phyloP scores from a whole-genome alignment of 805 yeast genomes.

The Lachancea nothofagi region DNA sequence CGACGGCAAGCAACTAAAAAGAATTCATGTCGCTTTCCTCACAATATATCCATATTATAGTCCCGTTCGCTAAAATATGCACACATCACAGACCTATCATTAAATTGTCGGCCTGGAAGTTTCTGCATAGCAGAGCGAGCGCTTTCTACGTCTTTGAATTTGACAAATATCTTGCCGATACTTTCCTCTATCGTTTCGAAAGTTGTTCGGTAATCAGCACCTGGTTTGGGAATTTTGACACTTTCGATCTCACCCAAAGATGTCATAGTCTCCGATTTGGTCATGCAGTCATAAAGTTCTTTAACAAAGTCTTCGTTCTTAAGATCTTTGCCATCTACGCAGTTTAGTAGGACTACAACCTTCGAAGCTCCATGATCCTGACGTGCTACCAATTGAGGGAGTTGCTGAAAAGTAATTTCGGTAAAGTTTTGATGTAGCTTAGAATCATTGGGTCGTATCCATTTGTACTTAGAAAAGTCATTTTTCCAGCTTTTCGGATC shows the following conservation, averaged over 20 bases:
- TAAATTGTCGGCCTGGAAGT: conserved; percentile 60
- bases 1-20: no score
- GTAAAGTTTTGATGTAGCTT: conserved; percentile 17
- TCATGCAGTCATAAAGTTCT: conserved; percentile 49
- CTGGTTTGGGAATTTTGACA: conserved; percentile 58
- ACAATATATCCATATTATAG: conserved; percentile 37
- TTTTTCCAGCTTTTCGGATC: conserved; percentile 14
- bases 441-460: conserved; percentile 24
- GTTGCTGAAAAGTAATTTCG: conserved; percentile 32
- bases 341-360: conserved; percentile 62
- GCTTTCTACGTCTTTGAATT: conserved; percentile 47
- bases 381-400: conserved; percentile 34
- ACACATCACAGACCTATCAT: conserved; percentile 63
- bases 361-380: conserved; percentile 28
- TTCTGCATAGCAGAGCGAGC: conserved; percentile 52
- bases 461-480: conserved; percentile 1
- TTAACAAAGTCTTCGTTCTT: conserved; percentile 43
- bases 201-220: conserved; percentile 39
- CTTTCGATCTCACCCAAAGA: conserved; percentile 42
- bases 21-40: neutral
- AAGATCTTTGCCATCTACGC: conserved; percentile 60
- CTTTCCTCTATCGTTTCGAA: conserved; percentile 46
- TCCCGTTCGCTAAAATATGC: conserved; percentile 57
- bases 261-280: conserved; percentile 34
- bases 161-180: conserved; percentile 66